Percentiles rank a stretch among this genome's conserved stretches.
phyloP scores from a whole-genome alignment of 176 grass and related monocot species.

The Ananas comosus region DNA sequence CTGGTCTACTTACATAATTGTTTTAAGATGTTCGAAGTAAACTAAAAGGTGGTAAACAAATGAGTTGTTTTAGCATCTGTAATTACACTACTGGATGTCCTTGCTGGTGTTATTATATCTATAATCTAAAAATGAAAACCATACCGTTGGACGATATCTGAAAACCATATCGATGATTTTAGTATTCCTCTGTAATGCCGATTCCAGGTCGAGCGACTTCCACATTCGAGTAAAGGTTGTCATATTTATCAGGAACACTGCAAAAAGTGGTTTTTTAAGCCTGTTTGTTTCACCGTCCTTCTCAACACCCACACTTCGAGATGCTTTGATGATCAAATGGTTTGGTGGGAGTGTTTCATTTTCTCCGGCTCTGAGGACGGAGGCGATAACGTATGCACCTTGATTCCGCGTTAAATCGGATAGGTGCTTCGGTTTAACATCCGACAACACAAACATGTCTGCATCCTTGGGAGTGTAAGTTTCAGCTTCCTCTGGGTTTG shows the following conservation, averaged over 20 bases:
- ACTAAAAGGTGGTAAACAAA: background rate
- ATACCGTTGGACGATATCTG: conserved; percentile 28
- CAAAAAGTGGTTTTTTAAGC: conserved; percentile 3
- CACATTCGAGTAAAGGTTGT: conserved; percentile 52
- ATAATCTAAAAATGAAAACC: background rate
- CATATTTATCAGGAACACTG: conserved; percentile 29
- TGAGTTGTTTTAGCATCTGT: background rate
- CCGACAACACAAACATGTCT: conserved; percentile 38
- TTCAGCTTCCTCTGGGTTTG: background rate
- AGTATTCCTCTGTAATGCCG: conserved; percentile 2
- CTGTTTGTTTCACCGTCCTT: background rate
- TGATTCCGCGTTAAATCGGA: conserved; percentile 11
- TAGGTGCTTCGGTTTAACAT: conserved; percentile 6
- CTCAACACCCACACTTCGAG: conserved; percentile 16
- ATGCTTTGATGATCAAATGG: conserved; percentile 21
- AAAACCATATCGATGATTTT: conserved; percentile 21
- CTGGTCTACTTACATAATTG: no score
- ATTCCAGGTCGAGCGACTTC: conserved; percentile 23
- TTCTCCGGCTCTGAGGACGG: conserved; percentile 13
- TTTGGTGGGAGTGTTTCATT: conserved; percentile 15
- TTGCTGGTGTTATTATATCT: background rate
- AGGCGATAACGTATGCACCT: conserved; percentile 15
- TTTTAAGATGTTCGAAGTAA: no score
- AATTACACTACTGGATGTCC: no score
- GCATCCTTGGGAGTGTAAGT: conserved; percentile 15